phyloP scores from a whole-genome alignment of 2,329 filamentous ascomycete species.

The Cercospora janseana region DNA sequence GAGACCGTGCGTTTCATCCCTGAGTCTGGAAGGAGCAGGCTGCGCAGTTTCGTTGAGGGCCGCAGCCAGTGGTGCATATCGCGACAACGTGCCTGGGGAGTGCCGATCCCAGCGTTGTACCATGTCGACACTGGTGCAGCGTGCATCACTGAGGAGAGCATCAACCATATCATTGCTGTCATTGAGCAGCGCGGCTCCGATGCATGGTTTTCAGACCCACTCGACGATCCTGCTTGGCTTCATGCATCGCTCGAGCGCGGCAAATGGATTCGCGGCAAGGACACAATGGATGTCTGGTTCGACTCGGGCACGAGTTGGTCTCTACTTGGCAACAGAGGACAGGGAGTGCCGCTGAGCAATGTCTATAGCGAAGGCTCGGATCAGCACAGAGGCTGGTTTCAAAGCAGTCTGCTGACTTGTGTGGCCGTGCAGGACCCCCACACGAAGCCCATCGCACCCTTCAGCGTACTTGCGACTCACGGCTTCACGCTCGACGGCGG shows the following conservation, averaged over 20 bases:
- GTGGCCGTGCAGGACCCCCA: constrained; percentile 61
- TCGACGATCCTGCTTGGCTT: constrained; percentile 75
- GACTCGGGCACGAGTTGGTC: constrained; percentile 96
- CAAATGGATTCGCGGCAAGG: constrained; percentile 70
- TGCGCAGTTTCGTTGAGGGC: constrained; percentile 82
- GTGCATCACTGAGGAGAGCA: constrained; percentile 73
- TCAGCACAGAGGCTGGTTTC: constrained; percentile 97
- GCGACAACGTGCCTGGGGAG: constrained; percentile 90
- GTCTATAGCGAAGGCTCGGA: constrained; percentile 93
- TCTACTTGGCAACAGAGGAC: constrained; percentile 42
- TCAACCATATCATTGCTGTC: constrained; percentile 78
- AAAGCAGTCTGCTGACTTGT: constrained; percentile 87
- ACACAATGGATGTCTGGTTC: constrained; percentile 99
- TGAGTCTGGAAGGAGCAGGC: constrained; percentile 65
- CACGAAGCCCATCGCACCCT: constrained; percentile 60
- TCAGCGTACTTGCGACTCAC: constrained; percentile 87
- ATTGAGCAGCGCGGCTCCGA: constrained; percentile 79
- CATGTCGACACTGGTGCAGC: constrained; percentile 60
- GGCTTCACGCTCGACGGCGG: constrained; percentile 87
- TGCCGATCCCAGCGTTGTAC: constrained; percentile 91
- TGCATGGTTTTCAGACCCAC: constrained; percentile 86
- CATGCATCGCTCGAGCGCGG: constrained; percentile 58
- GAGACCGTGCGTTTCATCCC: constrained; percentile 76
- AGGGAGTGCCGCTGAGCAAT: constrained; percentile 60
- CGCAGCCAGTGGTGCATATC: constrained; percentile 98